Conservation (phyloP, 2,329 filamentous ascomycete genomes). For the Penicillium hordei region DNA sequence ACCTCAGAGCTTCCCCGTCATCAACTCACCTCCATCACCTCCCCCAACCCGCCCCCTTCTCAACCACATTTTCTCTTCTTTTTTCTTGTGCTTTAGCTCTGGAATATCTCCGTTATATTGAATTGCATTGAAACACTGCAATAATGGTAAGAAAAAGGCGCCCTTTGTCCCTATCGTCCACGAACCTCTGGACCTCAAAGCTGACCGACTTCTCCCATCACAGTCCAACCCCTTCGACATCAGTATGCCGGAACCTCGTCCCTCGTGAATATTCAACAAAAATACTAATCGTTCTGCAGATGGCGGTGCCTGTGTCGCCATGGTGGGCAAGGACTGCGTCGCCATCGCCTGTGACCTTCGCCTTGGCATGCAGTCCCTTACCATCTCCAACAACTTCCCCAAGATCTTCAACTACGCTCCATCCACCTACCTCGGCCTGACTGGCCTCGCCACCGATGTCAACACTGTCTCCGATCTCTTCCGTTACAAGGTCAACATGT, state of each 20-base stretch:
- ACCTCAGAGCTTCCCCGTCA: slow-evolving; percentile 33
- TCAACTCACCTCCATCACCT: slow-evolving; percentile 23
- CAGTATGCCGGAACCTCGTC: slow-evolving; percentile 60
- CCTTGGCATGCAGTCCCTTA: slow-evolving; percentile 92
- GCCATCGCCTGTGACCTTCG: slow-evolving; percentile 99
- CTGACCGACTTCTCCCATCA: slow-evolving; percentile 39
- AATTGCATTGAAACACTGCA: slow-evolving; percentile 20
- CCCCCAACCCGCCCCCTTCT: slow-evolving; percentile 19
- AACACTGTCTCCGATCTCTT: slow-evolving; percentile 93
- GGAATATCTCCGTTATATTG: slow-evolving; percentile 6
- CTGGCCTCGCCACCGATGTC: slow-evolving; percentile 94
- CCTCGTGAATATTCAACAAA: slow-evolving; percentile 7
- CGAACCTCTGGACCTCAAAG: slow-evolving; percentile 25
- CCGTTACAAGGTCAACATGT: slow-evolving; percentile 99
- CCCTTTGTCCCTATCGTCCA: slow-evolving; percentile 14
- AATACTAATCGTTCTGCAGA: slow-evolving; percentile 45
- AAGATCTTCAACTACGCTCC: slow-evolving; percentile 96
- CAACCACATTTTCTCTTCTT: slow-evolving; percentile 14
- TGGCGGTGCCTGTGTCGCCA: slow-evolving; percentile 94
- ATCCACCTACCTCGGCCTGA: slow-evolving; percentile 91
- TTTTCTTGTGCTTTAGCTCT: slow-evolving; percentile 16
- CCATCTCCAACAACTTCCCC: slow-evolving; percentile 98
- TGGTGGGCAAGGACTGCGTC: slow-evolving; percentile 99
- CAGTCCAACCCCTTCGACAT: slow-evolving; percentile 93
- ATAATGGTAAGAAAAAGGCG: slow-evolving; percentile 25